Evolutionary conservation across 805 yeast species (phyloP).

Genomic region (Candida jianshihensis): DNA sequence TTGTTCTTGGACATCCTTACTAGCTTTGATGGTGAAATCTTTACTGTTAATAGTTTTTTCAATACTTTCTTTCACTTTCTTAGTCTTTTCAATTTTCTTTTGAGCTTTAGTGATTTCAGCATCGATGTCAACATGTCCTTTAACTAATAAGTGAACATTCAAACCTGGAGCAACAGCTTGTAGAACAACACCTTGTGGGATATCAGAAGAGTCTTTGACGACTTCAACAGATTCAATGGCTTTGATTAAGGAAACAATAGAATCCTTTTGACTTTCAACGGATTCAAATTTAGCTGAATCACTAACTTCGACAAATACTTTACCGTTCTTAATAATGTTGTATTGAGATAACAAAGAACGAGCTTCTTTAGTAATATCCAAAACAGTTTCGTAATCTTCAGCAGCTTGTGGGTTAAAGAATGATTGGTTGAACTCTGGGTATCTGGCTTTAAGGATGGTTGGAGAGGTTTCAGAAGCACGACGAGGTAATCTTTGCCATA

Average conservation of each 20-base stretch:
- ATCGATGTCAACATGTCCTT: slow-evolving; percentile 91
- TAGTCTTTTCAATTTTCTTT: slow-evolving; percentile 64
- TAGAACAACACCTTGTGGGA: slow-evolving; percentile 89
- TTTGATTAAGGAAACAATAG: slow-evolving; percentile 88
- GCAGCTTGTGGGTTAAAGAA: slow-evolving; percentile 62
- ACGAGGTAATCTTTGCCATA: slow-evolving; percentile 98
- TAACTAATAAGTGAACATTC: slow-evolving; percentile 84
- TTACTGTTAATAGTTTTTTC: slow-evolving; percentile 62
- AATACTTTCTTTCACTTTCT: slow-evolving; percentile 51
- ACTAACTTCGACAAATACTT: slow-evolving; percentile 71
- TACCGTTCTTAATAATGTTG: slow-evolving; percentile 81
- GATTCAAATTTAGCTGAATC: slow-evolving; percentile 41
- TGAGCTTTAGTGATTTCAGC: slow-evolving; percentile 80
- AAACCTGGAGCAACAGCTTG: slow-evolving; percentile 74
- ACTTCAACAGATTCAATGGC: slow-evolving; percentile 74
- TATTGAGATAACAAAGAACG: slow-evolving; percentile 91
- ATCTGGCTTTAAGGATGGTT: slow-evolving; percentile 73
- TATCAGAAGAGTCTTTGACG: slow-evolving; percentile 43
- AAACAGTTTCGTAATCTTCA: slow-evolving; percentile 72
- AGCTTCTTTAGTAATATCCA: slow-evolving; percentile 83
- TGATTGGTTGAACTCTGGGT: slow-evolving; percentile 59
- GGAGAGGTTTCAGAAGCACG: slow-evolving; percentile 62
- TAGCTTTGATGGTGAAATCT: slow-evolving; percentile 85
- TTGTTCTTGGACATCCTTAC: slow-evolving; percentile 70
- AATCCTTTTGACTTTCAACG: slow-evolving; percentile 65